These are phyloP conservation scores for Penicillium nucicola DNA, from an alignment of 495 filamentous ascomycete species.

Conservation along the genomic window DNA sequence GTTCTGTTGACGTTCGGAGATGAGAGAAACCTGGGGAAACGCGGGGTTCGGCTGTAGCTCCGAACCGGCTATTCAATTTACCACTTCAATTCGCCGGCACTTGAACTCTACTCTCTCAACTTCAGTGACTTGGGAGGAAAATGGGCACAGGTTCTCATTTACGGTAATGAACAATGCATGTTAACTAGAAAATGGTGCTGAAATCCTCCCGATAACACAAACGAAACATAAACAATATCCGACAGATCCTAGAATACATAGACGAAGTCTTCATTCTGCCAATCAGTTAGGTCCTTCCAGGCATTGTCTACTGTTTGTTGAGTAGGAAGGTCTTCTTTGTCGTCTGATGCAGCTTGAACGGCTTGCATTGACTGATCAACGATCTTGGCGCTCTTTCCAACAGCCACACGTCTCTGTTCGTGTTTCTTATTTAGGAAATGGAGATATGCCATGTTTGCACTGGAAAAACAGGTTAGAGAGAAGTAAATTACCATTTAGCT, in stretches of 20 bases:
- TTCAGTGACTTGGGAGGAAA: background rate
- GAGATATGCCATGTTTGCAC: constrained; percentile 43
- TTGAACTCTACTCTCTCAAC: background rate
- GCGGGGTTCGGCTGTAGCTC: constrained; percentile 28
- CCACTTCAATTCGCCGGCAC: background rate
- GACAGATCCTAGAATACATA: constrained; percentile 47
- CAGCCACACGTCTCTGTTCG: constrained; percentile 39
- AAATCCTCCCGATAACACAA: background rate
- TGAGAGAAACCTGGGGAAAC: constrained; percentile 23
- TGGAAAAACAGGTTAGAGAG: constrained; percentile 7
- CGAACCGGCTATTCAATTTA: constrained; percentile 10
- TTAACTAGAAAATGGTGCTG: too few species aligned
- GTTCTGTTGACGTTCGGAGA: background rate
- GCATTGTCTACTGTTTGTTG: constrained; percentile 44
- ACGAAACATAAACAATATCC: background rate
- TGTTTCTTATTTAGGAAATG: constrained; percentile 50
- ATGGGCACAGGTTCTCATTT: background rate
- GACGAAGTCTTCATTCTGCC: constrained; percentile 57
- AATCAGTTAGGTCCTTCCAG: constrained; percentile 52
- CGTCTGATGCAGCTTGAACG: constrained; percentile 38
- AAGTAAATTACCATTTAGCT: too few species aligned
- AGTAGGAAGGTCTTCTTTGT: constrained; percentile 38
- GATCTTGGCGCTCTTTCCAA: constrained; percentile 49
- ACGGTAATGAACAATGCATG: background rate
- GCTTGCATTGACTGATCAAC: constrained; percentile 36